Evolutionary conservation across 164 flowering plant genomes (phyloP), one percentile per base, ranked within the genome.

Genomic region (Dillenia suffruticosa): DNA sequence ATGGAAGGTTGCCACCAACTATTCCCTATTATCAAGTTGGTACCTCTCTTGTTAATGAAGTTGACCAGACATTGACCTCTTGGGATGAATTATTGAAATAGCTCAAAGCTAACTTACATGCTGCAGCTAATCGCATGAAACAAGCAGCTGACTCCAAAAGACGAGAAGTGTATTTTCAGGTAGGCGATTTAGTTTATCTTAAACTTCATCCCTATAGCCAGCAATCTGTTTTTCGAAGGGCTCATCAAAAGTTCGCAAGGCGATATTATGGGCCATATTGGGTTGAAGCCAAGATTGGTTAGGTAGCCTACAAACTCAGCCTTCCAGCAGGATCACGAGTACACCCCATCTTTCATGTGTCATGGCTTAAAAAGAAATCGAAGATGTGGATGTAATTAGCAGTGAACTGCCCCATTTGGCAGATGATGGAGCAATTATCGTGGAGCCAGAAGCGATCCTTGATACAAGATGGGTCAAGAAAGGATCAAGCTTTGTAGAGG

Each of bases 291-390:
- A 17, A 46, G 19, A 13, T 57, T n/a, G 60, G 60, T 7, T 3
- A 43, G 47, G 60, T 57, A 14, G 60, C 49, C 11, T 57, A 57
- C 44, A 40, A 10, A 12, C 19, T 57, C 5, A 16, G 19, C 9
- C 48, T 57, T 7, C 60, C 60, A 57, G 3, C 47, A 7, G n/a
- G n/a, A 43, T 46, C 60, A 40, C 19, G 17, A 9, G 44, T 57
- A 8, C 48, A 57, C 10, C 60, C 60, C 12, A 47, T 57, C 16
- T 13, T 57, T 13, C 60, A 57, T 57, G 60, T 57, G 9, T 57
- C 60, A 14, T 24, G 10, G 10, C 17, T 57, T 8, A 57, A 57
- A 44, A 44, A 16, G 45, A 12, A 43, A 19, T 14, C 9, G 60
- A 12, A 10, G 19, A 12, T 57, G 9, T 9, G 10, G 5, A 13